Base-by-base conservation (phyloP, 176 grass and related monocot species). In the Phoenix roebelenii region DNA sequence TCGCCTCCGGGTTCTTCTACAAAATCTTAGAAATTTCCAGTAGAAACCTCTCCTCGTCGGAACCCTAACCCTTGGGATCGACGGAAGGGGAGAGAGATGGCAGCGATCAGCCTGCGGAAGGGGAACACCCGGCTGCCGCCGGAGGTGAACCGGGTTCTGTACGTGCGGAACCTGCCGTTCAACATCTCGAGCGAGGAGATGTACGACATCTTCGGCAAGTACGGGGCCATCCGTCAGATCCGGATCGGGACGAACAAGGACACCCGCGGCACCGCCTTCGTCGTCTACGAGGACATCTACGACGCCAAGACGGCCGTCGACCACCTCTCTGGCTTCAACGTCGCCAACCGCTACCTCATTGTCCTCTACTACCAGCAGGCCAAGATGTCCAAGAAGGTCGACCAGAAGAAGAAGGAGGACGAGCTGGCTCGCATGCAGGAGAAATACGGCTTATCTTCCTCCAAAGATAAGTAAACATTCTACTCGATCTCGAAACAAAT, bases 161-260 rank as follows among this genome's bases (percentile, higher is more conserved):
- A 92, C 82, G 93, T 98, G 79, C 84, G 93, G 51, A 98, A 98
- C 59, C 93, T 98, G 17, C 93, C 93, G 10, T 98, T 98, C 87
- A 98, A 98, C 88, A 98, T 98, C 81, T 98, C 88, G 23, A 98
- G 93, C 81, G 93, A 98, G 87, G 88, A 98, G 87, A 98, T 98
- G 93, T 98, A 98, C 82, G 93, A 98, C 74, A 98, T 98, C 76
- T 98, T 98, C 60, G 93, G 93, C 57, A 98, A 92, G 81, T 98
- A 98, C 76, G 93, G 93, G 5, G 93, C 87, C 16, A 98, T 98
- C 73, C 84, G 93, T 23, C 93, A 98, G 84, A 98, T 98, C 84
- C 84, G 87, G 44, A 80, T 98, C 7, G 93, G 93, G 55, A 92
- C 80, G 51, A 85, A 59, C 84, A 92, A 92, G 81, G 93, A 98